These are phyloP conservation scores for Scheffersomyces parashehatae DNA, from an alignment of 1,139 yeast genomes.

Conservation along the genomic window DNA sequence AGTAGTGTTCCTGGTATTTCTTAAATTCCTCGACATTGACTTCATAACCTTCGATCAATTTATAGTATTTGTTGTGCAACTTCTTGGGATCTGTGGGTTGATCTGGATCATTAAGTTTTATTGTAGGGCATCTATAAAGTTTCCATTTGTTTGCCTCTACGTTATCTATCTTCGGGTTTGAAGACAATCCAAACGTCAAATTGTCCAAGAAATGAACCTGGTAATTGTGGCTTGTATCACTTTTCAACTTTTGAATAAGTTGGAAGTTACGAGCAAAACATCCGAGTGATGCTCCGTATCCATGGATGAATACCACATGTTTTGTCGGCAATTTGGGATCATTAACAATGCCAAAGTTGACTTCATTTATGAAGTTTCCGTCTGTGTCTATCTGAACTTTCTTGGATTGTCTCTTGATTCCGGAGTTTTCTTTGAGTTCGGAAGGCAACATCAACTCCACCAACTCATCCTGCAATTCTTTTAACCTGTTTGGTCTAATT, in stretches of 20 bases:
- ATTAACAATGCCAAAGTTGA: slow-evolving; percentile 21
- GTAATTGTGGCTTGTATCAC: slow-evolving; percentile 40
- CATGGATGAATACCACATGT: slow-evolving; percentile 75
- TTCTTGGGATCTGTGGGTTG: slow-evolving; percentile 29
- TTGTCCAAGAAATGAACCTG: slow-evolving; percentile 77
- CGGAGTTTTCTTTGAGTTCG: slow-evolving; percentile 19
- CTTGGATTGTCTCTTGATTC: slow-evolving; percentile 20
- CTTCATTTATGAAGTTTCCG: slow-evolving; percentile 38
- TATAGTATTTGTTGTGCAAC: slow-evolving; percentile 44
- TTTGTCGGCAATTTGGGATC: slow-evolving; percentile 15
- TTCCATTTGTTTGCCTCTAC: slow-evolving; percentile 35
- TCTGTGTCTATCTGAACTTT: slow-evolving; percentile 26
- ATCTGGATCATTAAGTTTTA: slow-evolving; percentile 30
- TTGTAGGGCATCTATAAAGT: slow-evolving; percentile 29
- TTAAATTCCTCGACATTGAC: slow-evolving; percentile 28
- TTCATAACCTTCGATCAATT: slow-evolving; percentile 37
- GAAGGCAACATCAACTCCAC: slow-evolving; percentile 38
- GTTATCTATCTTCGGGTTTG: slow-evolving; percentile 58
- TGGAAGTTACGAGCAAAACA: slow-evolving; percentile 80
- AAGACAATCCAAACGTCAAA: slow-evolving; percentile 81
- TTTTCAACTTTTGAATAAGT: slow-evolving; percentile 37
- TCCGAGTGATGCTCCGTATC: slow-evolving; percentile 88
- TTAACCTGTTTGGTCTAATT: slow-evolving; percentile 25
- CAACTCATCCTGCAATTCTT: slow-evolving; percentile 35
- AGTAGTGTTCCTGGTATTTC: slow-evolving; percentile 37